Conservation (phyloP, 1,284 basidiomycete genomes). For the Trichosporon sp. region DNA sequence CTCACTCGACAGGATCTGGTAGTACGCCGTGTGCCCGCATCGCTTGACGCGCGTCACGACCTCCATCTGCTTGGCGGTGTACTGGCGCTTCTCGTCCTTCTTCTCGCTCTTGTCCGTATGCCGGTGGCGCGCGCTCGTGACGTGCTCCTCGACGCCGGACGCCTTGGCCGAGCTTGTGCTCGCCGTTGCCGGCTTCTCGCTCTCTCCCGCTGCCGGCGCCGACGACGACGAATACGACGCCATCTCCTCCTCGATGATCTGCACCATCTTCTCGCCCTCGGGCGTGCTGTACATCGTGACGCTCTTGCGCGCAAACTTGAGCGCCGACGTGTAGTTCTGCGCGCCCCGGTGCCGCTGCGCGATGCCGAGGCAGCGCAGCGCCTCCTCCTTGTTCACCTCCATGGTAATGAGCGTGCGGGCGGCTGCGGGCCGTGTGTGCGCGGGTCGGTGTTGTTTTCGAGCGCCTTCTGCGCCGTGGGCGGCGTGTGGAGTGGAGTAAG, state of each 20-base stretch:
- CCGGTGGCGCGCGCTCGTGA: conserved; percentile 42
- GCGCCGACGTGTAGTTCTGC: conserved; percentile 69
- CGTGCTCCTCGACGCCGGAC: conserved; percentile 46
- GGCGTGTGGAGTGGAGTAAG: too few relatives aligned
- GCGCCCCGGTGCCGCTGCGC: conserved; percentile 68
- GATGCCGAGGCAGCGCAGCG: conserved; percentile 70
- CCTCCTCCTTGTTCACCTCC: conserved; percentile 89
- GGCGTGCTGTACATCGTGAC: conserved; percentile 76
- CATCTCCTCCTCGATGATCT: conserved; percentile 48
- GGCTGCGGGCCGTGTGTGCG: neutral
- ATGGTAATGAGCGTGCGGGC: conserved; percentile 48
- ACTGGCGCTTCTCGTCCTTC: conserved; percentile 61
- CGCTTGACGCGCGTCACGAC: conserved; percentile 80
- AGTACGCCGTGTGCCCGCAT: conserved; percentile 88
- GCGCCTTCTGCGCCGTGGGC: too few relatives aligned
- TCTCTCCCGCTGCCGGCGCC: neutral
- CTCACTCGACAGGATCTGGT: conserved; percentile 72
- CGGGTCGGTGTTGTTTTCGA: neutral
- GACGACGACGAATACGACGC: neutral
- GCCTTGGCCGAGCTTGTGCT: conserved; percentile 14
- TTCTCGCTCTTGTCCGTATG: conserved; percentile 10
- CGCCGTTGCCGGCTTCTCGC: neutral
- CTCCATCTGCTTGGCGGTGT: conserved; percentile 75
- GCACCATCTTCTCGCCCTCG: conserved; percentile 59
- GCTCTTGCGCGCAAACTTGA: conserved; percentile 88